These are phyloP conservation scores for Sphaerostilbella broomeana DNA, from an alignment of 2,329 filamentous ascomycete genomes.

Conservation along the genomic window DNA sequence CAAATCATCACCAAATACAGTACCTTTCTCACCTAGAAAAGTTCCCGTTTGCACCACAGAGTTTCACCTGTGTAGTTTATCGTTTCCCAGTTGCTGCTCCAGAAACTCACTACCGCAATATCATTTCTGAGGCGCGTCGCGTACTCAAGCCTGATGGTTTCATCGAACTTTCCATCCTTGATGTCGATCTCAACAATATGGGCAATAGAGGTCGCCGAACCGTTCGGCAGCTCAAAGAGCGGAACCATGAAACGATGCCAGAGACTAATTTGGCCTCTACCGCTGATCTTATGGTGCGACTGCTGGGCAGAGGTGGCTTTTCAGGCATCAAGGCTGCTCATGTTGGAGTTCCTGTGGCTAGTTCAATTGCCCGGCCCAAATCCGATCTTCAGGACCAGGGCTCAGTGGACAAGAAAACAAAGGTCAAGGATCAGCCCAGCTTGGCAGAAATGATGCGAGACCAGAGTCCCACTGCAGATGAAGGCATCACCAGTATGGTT, in stretches of 20 bases:
- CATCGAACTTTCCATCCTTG: constrained; percentile 71
- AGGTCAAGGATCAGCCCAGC: constrained; percentile 41
- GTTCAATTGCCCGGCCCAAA: constrained; percentile 33
- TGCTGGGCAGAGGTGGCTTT: constrained; percentile 65
- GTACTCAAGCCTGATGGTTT: constrained; percentile 72
- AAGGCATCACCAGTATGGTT: constrained; percentile 87
- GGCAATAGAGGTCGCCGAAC: constrained; percentile 62
- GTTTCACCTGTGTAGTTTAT: constrained; percentile 69
- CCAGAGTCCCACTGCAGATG: constrained; percentile 63
- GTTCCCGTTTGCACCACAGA: constrained; percentile 70
- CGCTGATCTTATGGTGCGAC: constrained; percentile 55
- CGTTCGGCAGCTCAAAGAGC: constrained; percentile 64
- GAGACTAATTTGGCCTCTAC: constrained; percentile 55
- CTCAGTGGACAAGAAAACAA: constrained; percentile 24
- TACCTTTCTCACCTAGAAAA: constrained; percentile 56
- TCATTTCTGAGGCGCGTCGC: constrained; percentile 68
- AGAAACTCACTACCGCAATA: constrained; percentile 61
- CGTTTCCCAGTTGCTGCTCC: constrained; percentile 68
- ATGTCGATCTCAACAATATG: constrained; percentile 78
- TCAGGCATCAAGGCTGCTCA: constrained; percentile 67
- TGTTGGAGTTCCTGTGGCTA: constrained; percentile 69
- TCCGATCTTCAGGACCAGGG: constrained; percentile 15
- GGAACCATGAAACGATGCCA: constrained; percentile 54
- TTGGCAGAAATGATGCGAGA: constrained; percentile 69
- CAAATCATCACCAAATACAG: constrained; percentile 70